Percentiles rank a stretch among this genome's conserved stretches.
phyloP scores from a whole-genome alignment of 2,329 filamentous ascomycete genomes.

The Aspergillus sp. region DNA sequence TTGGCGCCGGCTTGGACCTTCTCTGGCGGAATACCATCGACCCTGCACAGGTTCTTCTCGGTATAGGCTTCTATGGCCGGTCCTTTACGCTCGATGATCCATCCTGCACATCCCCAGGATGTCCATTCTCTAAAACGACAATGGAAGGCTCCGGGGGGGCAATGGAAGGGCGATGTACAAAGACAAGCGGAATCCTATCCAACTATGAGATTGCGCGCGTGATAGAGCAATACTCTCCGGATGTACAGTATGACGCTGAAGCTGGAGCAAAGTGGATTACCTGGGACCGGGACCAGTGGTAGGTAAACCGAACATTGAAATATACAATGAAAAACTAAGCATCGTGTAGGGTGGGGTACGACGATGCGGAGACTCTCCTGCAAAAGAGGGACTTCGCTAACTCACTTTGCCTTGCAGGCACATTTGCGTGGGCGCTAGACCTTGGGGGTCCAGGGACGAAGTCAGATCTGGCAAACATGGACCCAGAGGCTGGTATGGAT shows the following conservation, averaged over 20 bases:
- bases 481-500: background rate
- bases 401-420: background rate
- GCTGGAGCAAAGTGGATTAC: constrained; percentile 25
- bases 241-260: constrained; percentile 9
- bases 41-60: constrained; percentile 28
- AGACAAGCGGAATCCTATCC: constrained; percentile 1
- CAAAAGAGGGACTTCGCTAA: constrained; percentile 15
- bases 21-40: constrained; percentile 33
- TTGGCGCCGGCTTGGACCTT: constrained; percentile 33
- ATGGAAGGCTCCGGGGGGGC: background rate
- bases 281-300: constrained; percentile 23
- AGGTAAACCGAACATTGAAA: background rate
- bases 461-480: background rate
- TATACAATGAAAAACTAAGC: background rate
- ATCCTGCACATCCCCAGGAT: constrained; percentile 25
- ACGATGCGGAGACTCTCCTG: background rate
- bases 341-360: constrained; percentile 7
- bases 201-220: constrained; percentile 13
- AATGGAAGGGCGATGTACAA: background rate
- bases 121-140: no score
- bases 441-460: constrained; percentile 1
- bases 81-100: constrained; percentile 26
- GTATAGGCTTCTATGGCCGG: constrained; percentile 34
- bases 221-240: constrained; percentile 1
- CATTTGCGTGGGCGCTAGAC: constrained; percentile 10